Evolutionary conservation across 345 rosid genomes (phyloP).

Genomic region (Linum tenue): DNA sequence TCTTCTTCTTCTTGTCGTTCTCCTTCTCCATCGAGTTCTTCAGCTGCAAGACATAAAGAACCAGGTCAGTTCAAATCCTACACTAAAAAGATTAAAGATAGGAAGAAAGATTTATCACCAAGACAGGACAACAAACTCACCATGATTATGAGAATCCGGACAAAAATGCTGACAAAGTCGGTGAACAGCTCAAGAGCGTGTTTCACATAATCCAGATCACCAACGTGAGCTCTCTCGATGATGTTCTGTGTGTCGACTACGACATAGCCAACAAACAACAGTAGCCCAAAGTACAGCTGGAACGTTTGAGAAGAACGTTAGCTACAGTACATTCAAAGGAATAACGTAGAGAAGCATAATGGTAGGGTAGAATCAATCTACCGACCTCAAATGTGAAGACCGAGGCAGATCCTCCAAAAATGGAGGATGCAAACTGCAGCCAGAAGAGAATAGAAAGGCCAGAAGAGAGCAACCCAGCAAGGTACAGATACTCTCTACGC

Average conservation of each 20-base stretch:
- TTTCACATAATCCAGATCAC: constrained; percentile 81
- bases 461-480: constrained; percentile 92
- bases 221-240: constrained; percentile 80
- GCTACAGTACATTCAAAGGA: no score
- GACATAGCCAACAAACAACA: constrained; percentile 78
- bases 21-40: constrained; percentile 48
- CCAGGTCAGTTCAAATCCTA: background rate
- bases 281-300: constrained; percentile 80
- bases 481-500: constrained; percentile 92
- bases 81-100: no score
- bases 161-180: constrained; percentile 70
- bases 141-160: constrained; percentile 74
- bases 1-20: constrained; percentile 51
- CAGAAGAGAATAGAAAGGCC: constrained; percentile 75
- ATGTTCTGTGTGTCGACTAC: constrained; percentile 90
- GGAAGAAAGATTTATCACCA: no score
- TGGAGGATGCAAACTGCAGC: constrained; percentile 77
- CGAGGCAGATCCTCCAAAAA: constrained; percentile 88
- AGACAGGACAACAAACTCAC: constrained; percentile 24
- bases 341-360: no score
- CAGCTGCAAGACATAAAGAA: constrained; percentile 30
- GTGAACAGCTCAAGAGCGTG: constrained; percentile 78
- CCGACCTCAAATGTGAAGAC: constrained; percentile 77
- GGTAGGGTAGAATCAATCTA: no score
- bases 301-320: background rate